Base-by-base conservation (phyloP, 2,329 filamentous ascomycete species). In the Pseudopithomyces maydicus region DNA sequence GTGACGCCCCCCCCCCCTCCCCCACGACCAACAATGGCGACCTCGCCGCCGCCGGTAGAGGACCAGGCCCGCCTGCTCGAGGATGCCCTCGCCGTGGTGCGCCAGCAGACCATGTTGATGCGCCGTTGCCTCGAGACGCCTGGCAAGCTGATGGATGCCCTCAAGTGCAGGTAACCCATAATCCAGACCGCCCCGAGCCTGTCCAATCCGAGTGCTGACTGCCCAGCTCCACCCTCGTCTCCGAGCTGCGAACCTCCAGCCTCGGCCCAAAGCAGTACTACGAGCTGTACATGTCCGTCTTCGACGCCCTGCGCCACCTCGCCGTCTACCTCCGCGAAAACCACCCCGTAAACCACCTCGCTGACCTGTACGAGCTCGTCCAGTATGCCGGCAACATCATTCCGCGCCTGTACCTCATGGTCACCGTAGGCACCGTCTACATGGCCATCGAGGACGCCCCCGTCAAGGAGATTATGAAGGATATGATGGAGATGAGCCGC, bases 401-500 rank as follows among this genome's bases (percentile, higher is more conserved):
- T 57, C 95, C 95, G 22, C 88, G 95, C 64, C 82, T 99, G 61
- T 99, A 99, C 76, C 88, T 99, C 58, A 99, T 99, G 96, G 95
- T 99, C 72, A 99, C 96, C 0, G 96, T 99, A 38, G 95, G 95
- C 56, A 99, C 95, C 2, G 96, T 97, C 47, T 99, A 99, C 82
- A 99, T 99, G 95, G 89, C 91, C 23, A 96, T 99, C 72, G 90
- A 95, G 71, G 95, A 98, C 83, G 95, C 96, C 56, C 95, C 95
- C 0, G 95, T 99, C 66, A 99, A 99, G 80, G 95, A 99, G 81
- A 92, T 99, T 61, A 99, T 99, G 95, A 99, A 99, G 80, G 95
- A 99, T 77, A 99, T 99, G 95, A 99, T 99, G 95, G 95, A 99
- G 78, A 99, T 99, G 95, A 98, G 92, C 78, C 87, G 95, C 62